Base-by-base conservation (phyloP, 2,329 filamentous ascomycete species). In the Sporothrix mexicana region DNA sequence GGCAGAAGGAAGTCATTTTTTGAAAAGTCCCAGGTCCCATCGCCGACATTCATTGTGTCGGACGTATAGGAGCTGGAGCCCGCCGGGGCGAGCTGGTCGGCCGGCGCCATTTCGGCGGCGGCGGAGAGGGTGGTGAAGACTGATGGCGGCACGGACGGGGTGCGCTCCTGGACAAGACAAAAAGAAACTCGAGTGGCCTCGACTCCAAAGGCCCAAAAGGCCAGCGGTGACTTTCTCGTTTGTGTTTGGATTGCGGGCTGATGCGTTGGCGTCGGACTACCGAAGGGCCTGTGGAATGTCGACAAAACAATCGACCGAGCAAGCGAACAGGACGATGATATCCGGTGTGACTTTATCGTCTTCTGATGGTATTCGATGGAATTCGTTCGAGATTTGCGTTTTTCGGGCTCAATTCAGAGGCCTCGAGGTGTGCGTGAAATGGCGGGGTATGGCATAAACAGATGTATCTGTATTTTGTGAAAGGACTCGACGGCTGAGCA, bases 1-100 rank as follows among this genome's bases (percentile, higher is more conserved):
- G 93, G 93, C 69, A 96, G 83, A 71, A 96, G 83, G 79, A 95
- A 96, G 20, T 88, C 90, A 78, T 95, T 93, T 79, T 91, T 91
- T 73, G 87, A 85, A 73, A 91, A 91, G 78, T 95, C 91, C 93
- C 93, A 96, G 47, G 93, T 95, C 25, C 93, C 93, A 79, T 95
- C 93, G 75, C 93, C 93, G 17, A 95, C 92, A 72, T 85, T 86
- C 86, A 95, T 85, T n/a, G 90, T 93, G 78, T 90, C 86, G 69
- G 92, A 94, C 77, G 87, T 86, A 82, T 95, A 95, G 76, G 86
- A 88, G 79, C 89, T 91, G 81, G 90, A 89, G 79, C 93, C 93
- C 68, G 93, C 87, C 76, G 91, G 86, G 76, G 91, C 91, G 78
- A 92, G 85, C 77, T 84, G 82, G 79, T 88, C 84, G 79, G 85